Conservation (phyloP, 768 basidiomycete species). For the Vararia minispora region DNA sequence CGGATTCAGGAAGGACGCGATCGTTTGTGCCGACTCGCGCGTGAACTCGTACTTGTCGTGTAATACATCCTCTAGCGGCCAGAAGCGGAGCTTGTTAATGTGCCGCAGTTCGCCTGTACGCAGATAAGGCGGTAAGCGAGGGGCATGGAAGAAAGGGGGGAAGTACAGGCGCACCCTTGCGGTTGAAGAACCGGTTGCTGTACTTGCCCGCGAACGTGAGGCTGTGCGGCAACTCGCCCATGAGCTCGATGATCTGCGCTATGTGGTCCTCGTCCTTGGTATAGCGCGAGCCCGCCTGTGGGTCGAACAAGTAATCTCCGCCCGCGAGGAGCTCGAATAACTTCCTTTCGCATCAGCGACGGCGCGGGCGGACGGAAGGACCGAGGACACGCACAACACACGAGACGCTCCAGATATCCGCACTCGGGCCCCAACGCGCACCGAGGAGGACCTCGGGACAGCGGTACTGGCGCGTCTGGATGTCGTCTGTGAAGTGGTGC, state of each 20-base stretch:
- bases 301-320: conserved; percentile 97
- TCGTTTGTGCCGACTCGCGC: conserved; percentile 65
- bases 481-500: conserved; percentile 98
- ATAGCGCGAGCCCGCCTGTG: conserved; percentile 87
- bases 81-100: conserved; percentile 88
- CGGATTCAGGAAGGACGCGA: conserved; percentile 73
- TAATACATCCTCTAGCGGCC: conserved; percentile 73
- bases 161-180: conserved; percentile 60
- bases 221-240: conserved; percentile 79
- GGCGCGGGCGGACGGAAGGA: neutral
- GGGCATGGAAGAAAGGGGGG: neutral
- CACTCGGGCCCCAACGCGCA: conserved; percentile 90
- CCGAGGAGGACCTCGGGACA: conserved; percentile 97
- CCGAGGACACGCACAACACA: conserved; percentile 59
- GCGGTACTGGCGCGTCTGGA: conserved; percentile 94
- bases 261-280: conserved; percentile 97
- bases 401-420: conserved; percentile 94
- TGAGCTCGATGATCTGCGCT: conserved; percentile 93
- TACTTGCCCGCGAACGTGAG: conserved; percentile 90
- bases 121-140: neutral
- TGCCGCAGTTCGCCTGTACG: conserved; percentile 71
- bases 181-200: conserved; percentile 88
- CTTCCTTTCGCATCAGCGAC: too few relatives aligned
- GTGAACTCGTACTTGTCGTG: conserved; percentile 97
- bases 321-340: conserved; percentile 93